A percentile compares a stretch with the other conserved stretches of the same genome.
Conservation (phyloP, 2,329 filamentous ascomycete genomes). For the Cladosporium austrohemisphaericum region DNA sequence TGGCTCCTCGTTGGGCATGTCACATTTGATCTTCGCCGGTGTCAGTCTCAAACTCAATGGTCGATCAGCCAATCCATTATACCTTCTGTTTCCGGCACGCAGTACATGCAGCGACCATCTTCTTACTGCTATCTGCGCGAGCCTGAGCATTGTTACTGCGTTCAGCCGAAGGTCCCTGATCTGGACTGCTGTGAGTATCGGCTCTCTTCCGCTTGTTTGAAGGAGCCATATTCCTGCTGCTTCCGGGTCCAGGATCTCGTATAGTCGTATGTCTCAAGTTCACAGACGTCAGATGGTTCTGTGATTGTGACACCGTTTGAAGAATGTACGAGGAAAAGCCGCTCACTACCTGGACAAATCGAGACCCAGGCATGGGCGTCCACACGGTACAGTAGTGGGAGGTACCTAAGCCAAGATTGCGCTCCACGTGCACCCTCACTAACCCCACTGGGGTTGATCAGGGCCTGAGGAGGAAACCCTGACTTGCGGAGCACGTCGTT, state of each 20-base stretch:
- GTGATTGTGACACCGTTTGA: too few species aligned
- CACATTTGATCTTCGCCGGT: constrained; percentile 43
- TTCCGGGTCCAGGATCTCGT: too few species aligned
- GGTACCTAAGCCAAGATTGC: not conserved
- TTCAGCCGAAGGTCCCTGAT: not conserved
- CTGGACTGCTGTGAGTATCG: not conserved
- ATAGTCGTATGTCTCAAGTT: too few species aligned
- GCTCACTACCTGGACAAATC: too few species aligned
- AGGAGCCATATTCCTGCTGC: not conserved
- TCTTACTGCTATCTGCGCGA: constrained; percentile 14
- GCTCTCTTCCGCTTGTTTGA: not conserved
- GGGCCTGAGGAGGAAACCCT: too few species aligned
- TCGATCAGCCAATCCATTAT: too few species aligned
- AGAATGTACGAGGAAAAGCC: too few species aligned
- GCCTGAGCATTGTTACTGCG: not conserved
- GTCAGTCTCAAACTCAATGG: too few species aligned
- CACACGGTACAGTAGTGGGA: too few species aligned
- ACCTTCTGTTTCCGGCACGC: constrained; percentile 52
- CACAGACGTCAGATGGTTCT: too few species aligned
- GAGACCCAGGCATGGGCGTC: not conserved
- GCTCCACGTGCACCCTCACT: not conserved
- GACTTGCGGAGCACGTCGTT: too few species aligned
- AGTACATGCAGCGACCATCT: constrained; percentile 41
- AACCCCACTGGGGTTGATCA: not conserved
- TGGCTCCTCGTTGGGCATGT: constrained; percentile 48